phyloP scores from a whole-genome alignment of 2,329 filamentous ascomycete genomes.

The Ophiostoma pallidulum region DNA sequence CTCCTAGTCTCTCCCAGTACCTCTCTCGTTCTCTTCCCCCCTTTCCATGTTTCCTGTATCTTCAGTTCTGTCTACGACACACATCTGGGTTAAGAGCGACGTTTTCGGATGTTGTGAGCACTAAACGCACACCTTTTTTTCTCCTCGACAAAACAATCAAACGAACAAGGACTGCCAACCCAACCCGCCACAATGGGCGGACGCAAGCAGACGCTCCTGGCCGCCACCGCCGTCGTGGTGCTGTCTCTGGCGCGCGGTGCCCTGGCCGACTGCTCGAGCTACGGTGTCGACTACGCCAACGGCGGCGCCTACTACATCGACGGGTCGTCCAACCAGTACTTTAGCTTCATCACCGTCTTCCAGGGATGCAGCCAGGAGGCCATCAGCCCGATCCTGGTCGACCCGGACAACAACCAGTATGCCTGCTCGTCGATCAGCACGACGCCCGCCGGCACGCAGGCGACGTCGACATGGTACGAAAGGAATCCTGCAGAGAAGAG shows the following conservation, averaged over 20 bases:
- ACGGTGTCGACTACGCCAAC: constrained; percentile 30
- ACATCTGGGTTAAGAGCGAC: too few species aligned
- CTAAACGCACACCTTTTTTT: too few species aligned
- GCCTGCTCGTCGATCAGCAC: constrained; percentile 28
- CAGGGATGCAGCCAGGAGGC: constrained; percentile 28
- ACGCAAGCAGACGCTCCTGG: constrained; percentile 15
- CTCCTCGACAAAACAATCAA: too few species aligned
- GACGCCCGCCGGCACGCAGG: constrained; percentile 25
- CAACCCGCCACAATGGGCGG: constrained; percentile 20
- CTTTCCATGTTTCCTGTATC: neutral
- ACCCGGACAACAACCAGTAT: constrained; percentile 25
- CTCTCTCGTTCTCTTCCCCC: neutral
- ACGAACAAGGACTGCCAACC: too few species aligned
- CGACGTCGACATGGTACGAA: constrained; percentile 30
- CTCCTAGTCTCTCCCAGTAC: too few species aligned
- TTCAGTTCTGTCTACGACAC: too few species aligned
- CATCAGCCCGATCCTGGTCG: constrained; percentile 27
- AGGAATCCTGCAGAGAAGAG: too few species aligned
- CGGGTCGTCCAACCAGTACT: constrained; percentile 27
- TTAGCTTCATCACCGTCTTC: constrained; percentile 30
- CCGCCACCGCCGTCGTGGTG: constrained; percentile 15
- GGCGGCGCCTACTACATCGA: constrained; percentile 32
- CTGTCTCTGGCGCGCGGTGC: constrained; percentile 16
- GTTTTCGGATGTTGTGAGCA: too few species aligned
- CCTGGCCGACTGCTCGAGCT: constrained; percentile 25